Base-by-base conservation (phyloP, 1,284 basidiomycete genomes). In the Anthracocystis panici-leucophaei region DNA sequence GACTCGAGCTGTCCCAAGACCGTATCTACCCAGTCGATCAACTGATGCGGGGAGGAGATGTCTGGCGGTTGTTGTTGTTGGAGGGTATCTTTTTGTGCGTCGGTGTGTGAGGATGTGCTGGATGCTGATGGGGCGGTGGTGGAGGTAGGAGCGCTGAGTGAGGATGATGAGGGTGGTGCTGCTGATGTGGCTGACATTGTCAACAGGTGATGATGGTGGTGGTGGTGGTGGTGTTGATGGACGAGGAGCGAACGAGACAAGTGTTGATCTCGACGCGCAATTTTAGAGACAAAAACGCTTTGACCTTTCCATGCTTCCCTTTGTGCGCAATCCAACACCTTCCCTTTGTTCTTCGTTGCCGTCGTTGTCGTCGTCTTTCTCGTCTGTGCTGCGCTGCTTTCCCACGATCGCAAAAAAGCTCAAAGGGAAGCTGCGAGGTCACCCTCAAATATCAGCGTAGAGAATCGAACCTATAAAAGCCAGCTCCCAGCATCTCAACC, bases 21-120 rank as follows among this genome's bases (percentile, higher is more conserved):
- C 16, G 71, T 76, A 29, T 84, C 83, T 18, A 84, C 82, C 83
- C 83, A 84, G 41, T 84, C 82, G 41, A 79, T 75, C n/a, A 84
- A 65, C 56, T 83, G 82, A 51, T 84, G 81, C 23, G 83, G 78
- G 1, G 75, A 72, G 1, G 79, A 78, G 23, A 82, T 78, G 40
- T 80, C 75, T 25, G 66, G 45, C 54, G 65, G 40, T 20, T 41
- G 42, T 21, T 38, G 51, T 20, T 45, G 52, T 10, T 11, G 45
- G 16, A 10, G 35, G 12, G 31, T 21, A 16, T 38, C 35, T 38
- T 38, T 38, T 38, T 7, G 35, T 16, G 35, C 33, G 27, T 58
- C 55, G 31, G 41, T 18, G 42, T 57, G 55, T 0, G 59, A 55
- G 1, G 50, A 55, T n/a, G 54, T 25, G 53, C 46, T 65, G 11